phyloP scores from a whole-genome alignment of 768 basidiomycete species.

The Rhizopogon sp. region DNA sequence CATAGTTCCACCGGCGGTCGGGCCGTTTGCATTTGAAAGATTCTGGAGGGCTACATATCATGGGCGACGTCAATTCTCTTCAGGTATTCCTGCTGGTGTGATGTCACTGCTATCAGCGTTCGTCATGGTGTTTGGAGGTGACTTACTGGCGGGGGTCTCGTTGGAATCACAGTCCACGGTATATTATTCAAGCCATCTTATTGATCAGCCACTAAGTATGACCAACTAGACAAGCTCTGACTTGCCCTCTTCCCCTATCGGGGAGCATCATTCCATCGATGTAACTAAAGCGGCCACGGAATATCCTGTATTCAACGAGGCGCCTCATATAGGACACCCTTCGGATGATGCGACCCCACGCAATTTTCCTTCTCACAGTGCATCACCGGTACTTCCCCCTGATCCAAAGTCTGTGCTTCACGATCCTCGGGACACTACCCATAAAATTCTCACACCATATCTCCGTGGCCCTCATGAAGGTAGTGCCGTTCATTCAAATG shows the following conservation, averaged over 20 bases:
- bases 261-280: background rate
- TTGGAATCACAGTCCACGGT: conserved; percentile 30
- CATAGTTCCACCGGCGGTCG: conserved; percentile 41
- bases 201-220: background rate
- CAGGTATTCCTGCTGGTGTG: conserved; percentile 37
- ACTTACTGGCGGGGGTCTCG: conserved; percentile 41
- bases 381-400: background rate
- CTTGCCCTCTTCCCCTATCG: background rate
- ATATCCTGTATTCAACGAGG: background rate
- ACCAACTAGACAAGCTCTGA: background rate
- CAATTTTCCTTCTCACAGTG: background rate
- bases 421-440: background rate
- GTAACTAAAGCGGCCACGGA: background rate
- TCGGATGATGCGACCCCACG: background rate
- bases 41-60: conserved; percentile 61
- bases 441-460: background rate
- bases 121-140: conserved; percentile 42
- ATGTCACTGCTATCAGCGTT: conserved; percentile 42
- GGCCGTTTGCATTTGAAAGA: conserved; percentile 45
- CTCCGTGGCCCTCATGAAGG: background rate
- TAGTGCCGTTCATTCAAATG: background rate
- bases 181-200: conserved; percentile 5
- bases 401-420: background rate
- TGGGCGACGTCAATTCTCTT: conserved; percentile 29
- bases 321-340: background rate